phyloP scores from a whole-genome alignment of 345 rosid species.

The Populus nigra region DNA sequence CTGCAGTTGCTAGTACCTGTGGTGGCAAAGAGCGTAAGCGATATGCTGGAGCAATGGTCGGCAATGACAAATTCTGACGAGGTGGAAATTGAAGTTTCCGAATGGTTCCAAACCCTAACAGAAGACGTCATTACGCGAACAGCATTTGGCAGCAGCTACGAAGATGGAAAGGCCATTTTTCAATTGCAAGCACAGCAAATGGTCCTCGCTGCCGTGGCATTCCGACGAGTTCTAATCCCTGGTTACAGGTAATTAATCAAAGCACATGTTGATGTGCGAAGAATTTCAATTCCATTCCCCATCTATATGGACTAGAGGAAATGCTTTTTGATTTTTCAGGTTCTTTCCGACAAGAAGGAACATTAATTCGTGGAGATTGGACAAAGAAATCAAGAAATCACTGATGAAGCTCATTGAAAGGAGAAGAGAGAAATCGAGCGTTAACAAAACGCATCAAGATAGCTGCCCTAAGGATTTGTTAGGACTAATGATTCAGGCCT shows the following conservation, averaged over 20 bases:
- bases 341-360: constrained; percentile 28
- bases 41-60: constrained; percentile 38
- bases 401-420: constrained; percentile 20
- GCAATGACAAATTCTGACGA: constrained; percentile 23
- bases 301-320: too few species aligned
- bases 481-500: constrained; percentile 32
- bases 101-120: constrained; percentile 35
- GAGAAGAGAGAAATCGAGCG: constrained; percentile 7
- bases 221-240: constrained; percentile 40
- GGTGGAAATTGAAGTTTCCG: constrained; percentile 32
- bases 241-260: constrained; percentile 52
- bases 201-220: constrained; percentile 27
- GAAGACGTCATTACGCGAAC: constrained; percentile 46
- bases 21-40: constrained; percentile 28
- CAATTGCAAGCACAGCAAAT: constrained; percentile 48
- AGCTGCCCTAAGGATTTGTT: constrained; percentile 22
- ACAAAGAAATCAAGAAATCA: constrained; percentile 20
- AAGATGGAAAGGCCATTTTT: constrained; percentile 67
- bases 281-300: neutral
- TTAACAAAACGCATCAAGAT: neutral
- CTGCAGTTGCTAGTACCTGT: constrained; percentile 32
- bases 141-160: constrained; percentile 66
- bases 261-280: neutral
- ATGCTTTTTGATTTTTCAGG: neutral
- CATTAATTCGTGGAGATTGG: constrained; percentile 31